These are phyloP conservation scores for Botrytis sinoallii DNA, from an alignment of 2,329 filamentous ascomycete genomes.

Conservation along the genomic window DNA sequence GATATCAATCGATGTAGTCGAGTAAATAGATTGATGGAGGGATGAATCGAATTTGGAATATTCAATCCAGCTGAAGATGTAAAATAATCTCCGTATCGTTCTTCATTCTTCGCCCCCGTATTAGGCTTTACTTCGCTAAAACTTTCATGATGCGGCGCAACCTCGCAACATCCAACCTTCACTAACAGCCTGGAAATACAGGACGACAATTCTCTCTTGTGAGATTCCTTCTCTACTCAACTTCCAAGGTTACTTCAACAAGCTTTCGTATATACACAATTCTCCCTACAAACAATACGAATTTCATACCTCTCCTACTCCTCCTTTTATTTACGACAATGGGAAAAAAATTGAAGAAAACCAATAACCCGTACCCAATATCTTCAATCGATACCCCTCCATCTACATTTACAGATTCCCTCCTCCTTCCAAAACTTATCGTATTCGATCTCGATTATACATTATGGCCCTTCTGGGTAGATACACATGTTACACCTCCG, in stretches of 20 bases:
- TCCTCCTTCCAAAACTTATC: conserved; percentile 56
- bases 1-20: neutral
- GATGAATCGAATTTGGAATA: neutral
- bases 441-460: conserved; percentile 98
- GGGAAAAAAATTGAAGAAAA: conserved; percentile 30
- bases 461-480: conserved; percentile 98
- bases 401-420: conserved; percentile 31
- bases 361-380: conserved; percentile 15
- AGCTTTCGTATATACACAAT: neutral
- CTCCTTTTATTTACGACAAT: conserved; percentile 24
- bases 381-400: conserved; percentile 25
- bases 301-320: conserved; percentile 12
- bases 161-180: too few relatives aligned
- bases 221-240: too few relatives aligned
- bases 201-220: neutral
- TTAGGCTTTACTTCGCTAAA: conserved; percentile 2
- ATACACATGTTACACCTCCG: conserved; percentile 81
- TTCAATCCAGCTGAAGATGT: neutral
- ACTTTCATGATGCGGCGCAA: neutral
- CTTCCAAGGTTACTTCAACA: too few relatives aligned
- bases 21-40: neutral
- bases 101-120: neutral
- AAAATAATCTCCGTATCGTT: neutral
- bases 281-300: neutral
- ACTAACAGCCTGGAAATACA: neutral